Conservation (phyloP, 192 early-diverging fungal species). For the Chytriomyces sp. region DNA sequence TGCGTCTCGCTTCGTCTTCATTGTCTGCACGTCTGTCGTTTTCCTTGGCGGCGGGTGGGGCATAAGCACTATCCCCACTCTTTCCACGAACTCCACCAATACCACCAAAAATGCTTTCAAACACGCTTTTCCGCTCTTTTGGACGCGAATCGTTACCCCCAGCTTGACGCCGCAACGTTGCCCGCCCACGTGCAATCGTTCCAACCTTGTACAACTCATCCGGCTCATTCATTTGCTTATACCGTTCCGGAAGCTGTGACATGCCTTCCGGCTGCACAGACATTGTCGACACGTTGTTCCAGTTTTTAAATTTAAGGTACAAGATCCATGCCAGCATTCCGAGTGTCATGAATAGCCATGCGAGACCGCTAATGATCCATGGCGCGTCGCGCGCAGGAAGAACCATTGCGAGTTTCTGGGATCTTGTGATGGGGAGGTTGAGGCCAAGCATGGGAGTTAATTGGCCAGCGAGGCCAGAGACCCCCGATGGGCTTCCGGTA, state of each 20-base stretch:
- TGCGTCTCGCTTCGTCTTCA: not conserved
- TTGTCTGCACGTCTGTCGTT: not conserved
- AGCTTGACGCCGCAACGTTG: slow-evolving; percentile 13
- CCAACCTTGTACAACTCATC: slow-evolving; percentile 3
- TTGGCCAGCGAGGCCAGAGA: not conserved
- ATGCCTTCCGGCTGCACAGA: slow-evolving; percentile 33
- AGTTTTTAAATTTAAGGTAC: slow-evolving; percentile 30
- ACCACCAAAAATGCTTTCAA: slow-evolving; percentile 28
- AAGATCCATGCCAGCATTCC: slow-evolving; percentile 26
- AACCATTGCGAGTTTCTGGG: slow-evolving; percentile 24
- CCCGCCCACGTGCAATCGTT: slow-evolving; percentile 29
- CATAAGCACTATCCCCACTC: not conserved
- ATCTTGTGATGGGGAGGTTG: slow-evolving; percentile 17
- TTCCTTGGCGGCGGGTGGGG: too few species aligned
- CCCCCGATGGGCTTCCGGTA: not conserved
- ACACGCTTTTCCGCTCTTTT: slow-evolving; percentile 18
- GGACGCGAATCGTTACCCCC: not conserved
- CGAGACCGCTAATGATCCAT: slow-evolving; percentile 40
- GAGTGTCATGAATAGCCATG: slow-evolving; percentile 37
- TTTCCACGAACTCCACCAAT: too few species aligned
- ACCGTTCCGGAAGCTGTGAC: not conserved
- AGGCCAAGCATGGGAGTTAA: not conserved
- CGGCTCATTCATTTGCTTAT: not conserved
- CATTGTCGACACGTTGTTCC: slow-evolving; percentile 27
- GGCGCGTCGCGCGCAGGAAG: slow-evolving; percentile 34